Evolutionary conservation across 164 flowering plant species (phyloP), one percentile per base, ranked within the genome.

Genomic region (Magnolia changhungtana): DNA sequence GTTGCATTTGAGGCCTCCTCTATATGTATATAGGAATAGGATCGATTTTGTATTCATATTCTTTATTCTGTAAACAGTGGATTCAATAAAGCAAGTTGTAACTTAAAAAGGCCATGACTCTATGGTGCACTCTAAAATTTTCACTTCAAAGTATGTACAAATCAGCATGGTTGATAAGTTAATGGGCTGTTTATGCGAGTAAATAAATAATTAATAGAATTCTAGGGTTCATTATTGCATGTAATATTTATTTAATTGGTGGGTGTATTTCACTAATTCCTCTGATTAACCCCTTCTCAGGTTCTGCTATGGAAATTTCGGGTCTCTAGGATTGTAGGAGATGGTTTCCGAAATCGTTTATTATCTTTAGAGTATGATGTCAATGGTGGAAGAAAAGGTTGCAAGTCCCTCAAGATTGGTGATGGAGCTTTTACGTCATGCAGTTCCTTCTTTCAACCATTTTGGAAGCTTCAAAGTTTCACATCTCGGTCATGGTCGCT

Each of bases 291-390:
- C 66, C 24, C 64, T 37, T 70, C 73, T 71, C 83, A 83, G 86
- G 78, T 77, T 31, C 78, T 74, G 55, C 77, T 49, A 52, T 77
- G 81, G 78, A 80, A 37, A 74, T 75, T 73, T 63, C 45, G 75
- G 61, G 72, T 72, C 66, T 51, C 63, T 50, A 78, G 77, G 74
- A 58, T 50, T 20, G 45, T 70, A 52, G 75, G 80, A 74, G 65
- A 66, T 70, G 67, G 65, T 63, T 64, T 63, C 3, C 18, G 69
- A 50, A 74, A 66, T 78, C 69, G 75, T 6, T 37, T 76, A 76
- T 71, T 31, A 0, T 55, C 61, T 55, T 55, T 78, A 2, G 74
- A 69, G 51, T 77, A n/a, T 63, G 69, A 59, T 52, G 8, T 51
- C 20, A 63, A 7, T 29, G 20, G 45, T 13, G 64, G 74, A 49